Evolutionary conservation across 2,329 filamentous ascomycete species (phyloP), one percentile per base, ranked within the genome.

Genomic region (Alternaria viburni): DNA sequence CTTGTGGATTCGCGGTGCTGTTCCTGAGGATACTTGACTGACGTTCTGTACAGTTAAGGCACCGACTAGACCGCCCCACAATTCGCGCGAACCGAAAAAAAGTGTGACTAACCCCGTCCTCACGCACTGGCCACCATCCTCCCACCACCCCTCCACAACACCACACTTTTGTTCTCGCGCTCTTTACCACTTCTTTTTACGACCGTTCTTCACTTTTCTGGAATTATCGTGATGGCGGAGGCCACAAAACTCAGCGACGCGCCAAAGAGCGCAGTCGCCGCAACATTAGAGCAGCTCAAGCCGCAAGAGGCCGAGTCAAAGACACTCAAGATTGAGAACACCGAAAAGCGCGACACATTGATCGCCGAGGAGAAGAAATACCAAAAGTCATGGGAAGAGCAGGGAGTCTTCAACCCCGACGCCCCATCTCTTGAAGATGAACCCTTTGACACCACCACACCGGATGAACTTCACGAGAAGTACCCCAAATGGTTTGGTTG

Each of bases 401-500:
- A 88, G 71, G 86, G 87, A 68, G 84, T 97, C 71, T 99, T 98
- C 86, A 87, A 97, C 81, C 87, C 90, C 73, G 85, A 98, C 81
- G 93, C 96, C 23, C 96, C 96, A 32, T 89, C 91, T 19, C 88
- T 89, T 56, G 83, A 86, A 67, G 93, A 97, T 71, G 87, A 93
- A 68, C 91, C 93, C 64, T 88, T 91, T 70, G 87, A 90, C 75
- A 89, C 91, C 65, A 89, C 94, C 72, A 86, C 90, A 54, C 85
- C 92, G 62, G 88, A 88, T 67, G 90, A 96, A 74, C 86, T 97
- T 68, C 92, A 91, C 76, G 86, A 90, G 75, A 90, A 93, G 79
- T 84, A 91, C 74, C 95, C 95, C 71, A 98, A 98, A 83, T 97
- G 94, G 86, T 96, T 95, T 78, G 93, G 91, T 58, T 90, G 88